Percentiles rank a stretch among this genome's conserved stretches.
These are phyloP conservation scores for Tetrapisispora pingtungensis DNA, from an alignment of 805 yeast genomes.

Conservation along the genomic window DNA sequence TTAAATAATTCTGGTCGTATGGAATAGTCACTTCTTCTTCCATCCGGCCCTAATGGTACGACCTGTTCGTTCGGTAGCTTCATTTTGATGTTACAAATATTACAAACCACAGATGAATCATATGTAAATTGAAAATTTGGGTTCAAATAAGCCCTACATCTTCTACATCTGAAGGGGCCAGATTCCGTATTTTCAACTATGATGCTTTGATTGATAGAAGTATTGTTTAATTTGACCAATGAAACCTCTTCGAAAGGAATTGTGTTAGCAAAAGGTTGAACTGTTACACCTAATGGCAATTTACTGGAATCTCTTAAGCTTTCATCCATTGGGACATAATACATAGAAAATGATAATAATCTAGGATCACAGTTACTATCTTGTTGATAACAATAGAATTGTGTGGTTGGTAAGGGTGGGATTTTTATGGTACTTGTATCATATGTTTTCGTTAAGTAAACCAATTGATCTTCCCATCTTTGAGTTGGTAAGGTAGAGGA, in stretches of 20 bases:
- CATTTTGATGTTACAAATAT: slow-evolving; percentile 74
- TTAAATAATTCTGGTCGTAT: slow-evolving; percentile 46
- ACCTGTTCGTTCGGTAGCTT: slow-evolving; percentile 57
- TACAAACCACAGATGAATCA: slow-evolving; percentile 64
- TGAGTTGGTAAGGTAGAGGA: slow-evolving; percentile 27
- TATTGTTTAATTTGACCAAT: slow-evolving; percentile 24
- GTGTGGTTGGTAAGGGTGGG: slow-evolving; percentile 77
- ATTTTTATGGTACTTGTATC: slow-evolving; percentile 64
- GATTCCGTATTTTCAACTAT: background rate
- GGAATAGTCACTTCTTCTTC: slow-evolving; percentile 50
- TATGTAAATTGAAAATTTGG: slow-evolving; percentile 62
- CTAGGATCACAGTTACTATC: slow-evolving; percentile 82
- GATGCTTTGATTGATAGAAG: slow-evolving; percentile 16
- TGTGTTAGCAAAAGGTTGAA: slow-evolving; percentile 75
- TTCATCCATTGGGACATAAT: slow-evolving; percentile 70
- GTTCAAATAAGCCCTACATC: slow-evolving; percentile 86
- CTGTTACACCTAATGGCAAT: slow-evolving; percentile 70
- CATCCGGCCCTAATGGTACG: slow-evolving; percentile 50
- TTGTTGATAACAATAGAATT: slow-evolving; percentile 51
- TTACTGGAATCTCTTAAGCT: slow-evolving; percentile 56
- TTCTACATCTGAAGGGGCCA: slow-evolving; percentile 69
- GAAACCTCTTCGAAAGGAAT: slow-evolving; percentile 48
- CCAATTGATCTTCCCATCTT: slow-evolving; percentile 29
- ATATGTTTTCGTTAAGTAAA: slow-evolving; percentile 38
- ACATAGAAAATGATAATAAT: slow-evolving; percentile 68